Base-by-base conservation (phyloP, 352 stramenopile genomes). In the Pythium brachiatum region DNA sequence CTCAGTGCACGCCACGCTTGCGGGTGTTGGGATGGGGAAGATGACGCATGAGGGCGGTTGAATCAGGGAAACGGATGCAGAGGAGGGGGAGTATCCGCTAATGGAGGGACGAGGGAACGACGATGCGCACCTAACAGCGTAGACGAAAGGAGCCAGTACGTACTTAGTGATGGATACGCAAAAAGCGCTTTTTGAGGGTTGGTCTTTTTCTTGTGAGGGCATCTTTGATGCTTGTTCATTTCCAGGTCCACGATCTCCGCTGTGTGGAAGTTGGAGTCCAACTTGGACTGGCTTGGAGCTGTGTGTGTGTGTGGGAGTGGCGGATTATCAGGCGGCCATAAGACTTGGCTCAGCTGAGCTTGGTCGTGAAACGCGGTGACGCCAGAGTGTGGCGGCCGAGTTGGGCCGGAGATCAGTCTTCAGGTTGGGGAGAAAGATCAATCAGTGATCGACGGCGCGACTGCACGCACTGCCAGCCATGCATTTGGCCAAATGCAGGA, bases 201-300 rank as follows among this genome's bases (percentile, higher is more conserved):
- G 3, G 9, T 1, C 36, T 20, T 20, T 44, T 7, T 44, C 3
- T 44, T 44, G 36, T 18, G 21, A 20, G 15, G 50, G 36, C 57
- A 64, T 64, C 57, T 39, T 64, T 64, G 57, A 64, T 58, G 57
- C 23, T 54, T 62, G 41, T 41, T 3, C 44, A 27, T 48, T 38
- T 41, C 52, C 23, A n/a, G 15, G n/a, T 38, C 56, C 43, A 62
- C 56, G 18, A 62, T 41, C 43, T 62, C 44, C 36, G 5, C 55
- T 26, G n/a, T 13, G 4, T 9, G 27, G 11, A 41, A 41, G 9
- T 41, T 41, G 34, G 31, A 21, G 43, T 55, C 57, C 44, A 6
- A 36, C 7, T 2, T 21, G 36, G 36, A 44, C 36, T 44, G 36
- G 36, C 36, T 44, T 44, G 15, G 36, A 44, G 36, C n/a, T n/a